Evolutionary conservation across 2,329 filamentous ascomycete genomes (phyloP).

Genomic region (Penicillium sp.): DNA sequence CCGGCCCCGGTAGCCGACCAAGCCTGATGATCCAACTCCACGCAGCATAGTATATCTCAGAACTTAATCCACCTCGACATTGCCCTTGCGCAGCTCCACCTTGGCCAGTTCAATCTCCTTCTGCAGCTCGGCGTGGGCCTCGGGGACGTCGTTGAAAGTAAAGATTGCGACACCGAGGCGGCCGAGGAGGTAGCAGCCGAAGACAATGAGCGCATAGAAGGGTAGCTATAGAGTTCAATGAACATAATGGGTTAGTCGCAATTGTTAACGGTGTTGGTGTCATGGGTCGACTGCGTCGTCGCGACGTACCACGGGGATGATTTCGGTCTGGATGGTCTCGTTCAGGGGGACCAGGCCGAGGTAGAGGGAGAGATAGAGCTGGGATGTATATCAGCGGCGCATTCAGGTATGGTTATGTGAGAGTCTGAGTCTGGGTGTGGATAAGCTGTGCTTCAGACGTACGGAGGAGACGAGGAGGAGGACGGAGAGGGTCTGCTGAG

Average conservation of each 20-base stretch:
- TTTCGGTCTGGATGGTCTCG: constrained; percentile 72
- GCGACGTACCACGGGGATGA: constrained; percentile 80
- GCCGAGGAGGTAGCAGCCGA: constrained; percentile 89
- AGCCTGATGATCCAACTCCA: not conserved
- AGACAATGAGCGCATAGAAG: constrained; percentile 87
- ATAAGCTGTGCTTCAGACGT: constrained; percentile 39
- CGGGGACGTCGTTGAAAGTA: constrained; percentile 94
- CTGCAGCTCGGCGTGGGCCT: constrained; percentile 87
- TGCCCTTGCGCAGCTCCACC: constrained; percentile 43
- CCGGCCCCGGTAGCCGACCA: not conserved
- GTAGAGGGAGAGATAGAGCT: constrained; percentile 89
- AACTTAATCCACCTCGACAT: constrained; percentile 46
- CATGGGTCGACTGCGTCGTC: not conserved
- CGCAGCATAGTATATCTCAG: not conserved
- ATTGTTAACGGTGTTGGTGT: constrained; percentile 7
- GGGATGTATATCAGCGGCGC: constrained; percentile 7
- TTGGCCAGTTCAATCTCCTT: constrained; percentile 66
- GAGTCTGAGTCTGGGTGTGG: not conserved
- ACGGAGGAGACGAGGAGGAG: constrained; percentile 86
- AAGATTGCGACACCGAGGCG: constrained; percentile 90
- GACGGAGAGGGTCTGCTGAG: constrained; percentile 87
- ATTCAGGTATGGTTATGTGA: not conserved
- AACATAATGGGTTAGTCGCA: not conserved
- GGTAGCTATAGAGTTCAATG: constrained; percentile 66
- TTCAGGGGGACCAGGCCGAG: constrained; percentile 82